phyloP scores from a whole-genome alignment of 169 alveolate species.

The Pseudocohnilembus persalinus region DNA sequence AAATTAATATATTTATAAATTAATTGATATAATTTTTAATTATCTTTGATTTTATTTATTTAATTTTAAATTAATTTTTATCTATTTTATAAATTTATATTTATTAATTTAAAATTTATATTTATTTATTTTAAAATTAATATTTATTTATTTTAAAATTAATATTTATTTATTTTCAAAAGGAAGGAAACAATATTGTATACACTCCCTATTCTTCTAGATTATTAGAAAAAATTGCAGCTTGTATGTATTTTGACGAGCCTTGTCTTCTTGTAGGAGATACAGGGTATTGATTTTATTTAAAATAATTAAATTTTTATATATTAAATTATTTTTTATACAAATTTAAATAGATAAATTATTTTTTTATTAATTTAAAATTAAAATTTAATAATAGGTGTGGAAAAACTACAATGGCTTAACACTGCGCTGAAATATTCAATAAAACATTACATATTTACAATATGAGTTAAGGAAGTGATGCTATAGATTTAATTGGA shows the following conservation, averaged over 20 bases:
- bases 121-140: slow-evolving; percentile 16
- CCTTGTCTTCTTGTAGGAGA: slow-evolving; percentile 80
- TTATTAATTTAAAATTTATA: slow-evolving; percentile 1
- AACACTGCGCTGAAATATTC: slow-evolving; percentile 70
- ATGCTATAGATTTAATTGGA: slow-evolving; percentile 82
- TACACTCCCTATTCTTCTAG: slow-evolving; percentile 54
- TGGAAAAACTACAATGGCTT: slow-evolving; percentile 84
- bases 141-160: too few relatives aligned
- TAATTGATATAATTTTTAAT: too few relatives aligned
- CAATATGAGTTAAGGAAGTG: slow-evolving; percentile 82
- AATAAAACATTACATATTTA: slow-evolving; percentile 76
- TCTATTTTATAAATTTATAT: too few relatives aligned
- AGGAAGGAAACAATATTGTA: slow-evolving; percentile 23
- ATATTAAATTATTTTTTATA: too few relatives aligned
- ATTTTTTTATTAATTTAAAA: too few relatives aligned
- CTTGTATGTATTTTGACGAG: slow-evolving; percentile 52
- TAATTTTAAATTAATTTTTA: too few relatives aligned
- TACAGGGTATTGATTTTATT: too few relatives aligned
- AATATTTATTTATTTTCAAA: slow-evolving; percentile 17
- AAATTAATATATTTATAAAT: too few relatives aligned
- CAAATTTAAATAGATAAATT: too few relatives aligned
- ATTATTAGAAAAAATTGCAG: slow-evolving; percentile 54
- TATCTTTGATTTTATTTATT: too few relatives aligned
- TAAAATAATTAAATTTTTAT: too few relatives aligned
- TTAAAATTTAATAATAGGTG: too few relatives aligned